Base-by-base conservation (phyloP, 805 yeast genomes). In the Nadsonia fulvescens region DNA sequence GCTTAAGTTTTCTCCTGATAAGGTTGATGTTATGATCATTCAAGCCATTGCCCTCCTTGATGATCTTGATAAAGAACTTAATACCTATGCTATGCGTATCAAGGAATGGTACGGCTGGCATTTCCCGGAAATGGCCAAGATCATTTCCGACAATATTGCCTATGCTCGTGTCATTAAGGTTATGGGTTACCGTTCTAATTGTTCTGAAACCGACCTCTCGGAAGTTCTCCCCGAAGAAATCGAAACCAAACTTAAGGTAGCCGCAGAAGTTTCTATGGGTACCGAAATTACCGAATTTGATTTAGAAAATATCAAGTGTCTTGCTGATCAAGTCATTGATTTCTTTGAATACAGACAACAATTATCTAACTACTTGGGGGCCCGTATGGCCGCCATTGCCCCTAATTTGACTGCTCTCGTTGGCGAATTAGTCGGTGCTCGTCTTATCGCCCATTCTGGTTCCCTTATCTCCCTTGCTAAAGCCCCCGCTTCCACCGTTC, bases 51-150 rank as follows among this genome's bases (percentile, higher is more conserved):
- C 98, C 26, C 64, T 86, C 42, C 68, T 89, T 46, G 98, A 91
- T 51, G 94, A 89, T 59, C 71, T 89, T 46, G 98, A 89, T 60
- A 91, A 91, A 61, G 98, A 89, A 53, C 76, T 89, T 56, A 89
- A 89, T 64, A 83, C 94, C 33, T 89, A 78, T 53, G 74, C 94
- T 32, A 82, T 82, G 95, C 72, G 95, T 58, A 89, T 77, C 39
- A 79, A 82, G 61, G 95, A 82, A 59, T 82, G 95, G 95, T 82
- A 82, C 59, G 92, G 93, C 44, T 82, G 95, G 95, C 95, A 82
- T 53, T 82, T 89, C 72, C 95, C 95, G 32, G 95, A 82, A 61
- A 68, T 82, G 58, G 89, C 91, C 43, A 78, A 76, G 58, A 66
- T 83, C 44, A 91, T 78, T 28, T 70, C 79, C 40, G 94, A 83